Conservation (phyloP, 164 flowering plant genomes). For the Saururus chinensis region DNA sequence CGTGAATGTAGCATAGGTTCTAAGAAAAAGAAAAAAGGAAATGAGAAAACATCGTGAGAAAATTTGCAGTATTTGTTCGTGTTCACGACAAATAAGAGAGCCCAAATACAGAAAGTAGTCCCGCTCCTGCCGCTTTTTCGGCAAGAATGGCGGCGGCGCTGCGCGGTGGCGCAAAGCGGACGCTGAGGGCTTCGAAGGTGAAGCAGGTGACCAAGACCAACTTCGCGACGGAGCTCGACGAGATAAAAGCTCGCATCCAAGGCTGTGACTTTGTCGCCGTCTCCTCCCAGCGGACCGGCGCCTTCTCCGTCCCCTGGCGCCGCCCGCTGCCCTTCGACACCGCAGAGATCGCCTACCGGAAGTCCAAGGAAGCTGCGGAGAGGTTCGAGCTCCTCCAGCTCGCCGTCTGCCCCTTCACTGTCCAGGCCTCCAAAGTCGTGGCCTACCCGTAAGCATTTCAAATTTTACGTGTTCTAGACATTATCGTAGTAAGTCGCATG, state of each 20-base stretch:
- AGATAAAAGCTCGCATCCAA: slow-evolving; percentile 32
- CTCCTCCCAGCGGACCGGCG: slow-evolving; percentile 53
- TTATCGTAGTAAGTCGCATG: not conserved
- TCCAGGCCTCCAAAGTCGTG: slow-evolving; percentile 34
- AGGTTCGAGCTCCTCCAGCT: slow-evolving; percentile 66
- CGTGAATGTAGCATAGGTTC: too few species aligned
- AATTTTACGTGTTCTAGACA: not conserved
- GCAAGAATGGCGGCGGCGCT: not conserved
- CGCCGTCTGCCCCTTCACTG: slow-evolving; percentile 70
- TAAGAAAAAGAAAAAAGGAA: too few species aligned
- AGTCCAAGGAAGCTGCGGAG: slow-evolving; percentile 63
- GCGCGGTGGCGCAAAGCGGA: not conserved
- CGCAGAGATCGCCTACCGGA: slow-evolving; percentile 43
- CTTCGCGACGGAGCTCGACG: slow-evolving; percentile 34
- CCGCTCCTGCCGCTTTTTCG: not conserved
- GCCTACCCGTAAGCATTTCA: slow-evolving; percentile 60
- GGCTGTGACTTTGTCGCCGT: slow-evolving; percentile 56
- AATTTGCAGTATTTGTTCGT: too few species aligned
- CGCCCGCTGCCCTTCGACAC: slow-evolving; percentile 47
- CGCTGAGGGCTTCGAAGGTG: slow-evolving; percentile 21
- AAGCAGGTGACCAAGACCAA: slow-evolving; percentile 67
- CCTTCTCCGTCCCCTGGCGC: slow-evolving; percentile 54
- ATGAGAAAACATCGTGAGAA: too few species aligned
- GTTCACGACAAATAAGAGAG: too few species aligned
- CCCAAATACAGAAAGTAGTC: not conserved